Conservation (phyloP, 331 rosid genomes). For the Prunus yedoensis region DNA sequence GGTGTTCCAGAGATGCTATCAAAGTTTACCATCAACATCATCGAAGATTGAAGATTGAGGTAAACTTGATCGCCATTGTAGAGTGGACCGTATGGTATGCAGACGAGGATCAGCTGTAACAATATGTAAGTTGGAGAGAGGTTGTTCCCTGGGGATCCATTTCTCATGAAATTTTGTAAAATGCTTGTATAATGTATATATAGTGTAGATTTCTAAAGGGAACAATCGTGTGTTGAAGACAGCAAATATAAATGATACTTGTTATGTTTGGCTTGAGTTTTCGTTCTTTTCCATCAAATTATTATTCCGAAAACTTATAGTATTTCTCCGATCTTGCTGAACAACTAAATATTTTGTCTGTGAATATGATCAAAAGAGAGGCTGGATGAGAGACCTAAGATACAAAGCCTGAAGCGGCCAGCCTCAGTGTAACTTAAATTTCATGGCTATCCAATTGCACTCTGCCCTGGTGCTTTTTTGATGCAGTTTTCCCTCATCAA, state of each 20-base stretch:
- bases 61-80: background rate
- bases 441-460: conserved; percentile 7
- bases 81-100: conserved; percentile 8
- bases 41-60: conserved; percentile 33
- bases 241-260: conserved; percentile 7
- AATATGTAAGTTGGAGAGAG: background rate
- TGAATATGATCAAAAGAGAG: no score
- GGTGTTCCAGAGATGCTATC: conserved; percentile 75
- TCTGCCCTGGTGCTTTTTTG: conserved; percentile 26
- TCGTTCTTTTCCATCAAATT: no score
- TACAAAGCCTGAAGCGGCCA: no score
- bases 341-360: no score
- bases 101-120: background rate
- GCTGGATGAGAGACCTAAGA: no score
- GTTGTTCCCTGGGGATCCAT: background rate
- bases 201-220: conserved; percentile 5
- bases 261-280: conserved; percentile 1
- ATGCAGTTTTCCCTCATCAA: conserved; percentile 27
- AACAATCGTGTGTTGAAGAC: background rate
- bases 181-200: conserved; percentile 25
- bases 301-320: no score
- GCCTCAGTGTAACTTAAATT: background rate
- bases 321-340: no score
- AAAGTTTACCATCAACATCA: conserved; percentile 65
- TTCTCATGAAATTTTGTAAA: conserved; percentile 4